Evolutionary conservation across 768 basidiomycete species (phyloP).

Genomic region (Suillus subalutaceus): DNA sequence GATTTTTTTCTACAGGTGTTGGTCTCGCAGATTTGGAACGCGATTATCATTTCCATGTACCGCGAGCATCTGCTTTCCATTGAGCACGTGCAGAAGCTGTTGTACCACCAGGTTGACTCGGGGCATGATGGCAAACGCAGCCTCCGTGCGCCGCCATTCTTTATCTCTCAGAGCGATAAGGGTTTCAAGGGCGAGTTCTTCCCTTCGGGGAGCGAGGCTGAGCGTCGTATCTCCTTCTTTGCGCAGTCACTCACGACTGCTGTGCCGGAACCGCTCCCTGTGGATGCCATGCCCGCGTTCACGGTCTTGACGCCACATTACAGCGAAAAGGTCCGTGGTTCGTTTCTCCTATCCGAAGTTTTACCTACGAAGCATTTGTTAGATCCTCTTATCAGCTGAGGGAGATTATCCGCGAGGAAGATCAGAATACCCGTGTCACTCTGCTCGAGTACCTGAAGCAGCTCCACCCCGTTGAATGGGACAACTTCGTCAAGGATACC

Average conservation of each 20-base stretch:
- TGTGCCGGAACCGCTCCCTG: constrained; percentile 90
- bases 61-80: constrained; percentile 98
- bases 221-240: constrained; percentile 98
- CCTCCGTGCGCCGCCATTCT: constrained; percentile 95
- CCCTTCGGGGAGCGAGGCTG: constrained; percentile 92
- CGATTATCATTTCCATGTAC: constrained; percentile 99
- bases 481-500: constrained; percentile 99
- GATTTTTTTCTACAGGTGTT: constrained; percentile 61
- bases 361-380: constrained; percentile 14
- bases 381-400: constrained; percentile 95
- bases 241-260: constrained; percentile 96
- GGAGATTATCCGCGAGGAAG: constrained; percentile 98
- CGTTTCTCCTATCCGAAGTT: constrained; percentile 1
- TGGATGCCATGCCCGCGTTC: constrained; percentile 99
- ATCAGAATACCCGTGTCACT: constrained; percentile 95
- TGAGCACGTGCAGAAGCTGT: constrained; percentile 96
- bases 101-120: constrained; percentile 95
- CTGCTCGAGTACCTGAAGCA: constrained; percentile 98
- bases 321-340: constrained; percentile 80
- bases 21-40: constrained; percentile 99
- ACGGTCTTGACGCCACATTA: constrained; percentile 98
- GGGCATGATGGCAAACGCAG: constrained; percentile 85
- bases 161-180: constrained; percentile 93
- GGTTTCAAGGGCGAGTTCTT: constrained; percentile 88
- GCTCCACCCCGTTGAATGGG: constrained; percentile 97